phyloP scores from a whole-genome alignment of 106 monocot genomes.

The Acanthochlamys bracteata region DNA sequence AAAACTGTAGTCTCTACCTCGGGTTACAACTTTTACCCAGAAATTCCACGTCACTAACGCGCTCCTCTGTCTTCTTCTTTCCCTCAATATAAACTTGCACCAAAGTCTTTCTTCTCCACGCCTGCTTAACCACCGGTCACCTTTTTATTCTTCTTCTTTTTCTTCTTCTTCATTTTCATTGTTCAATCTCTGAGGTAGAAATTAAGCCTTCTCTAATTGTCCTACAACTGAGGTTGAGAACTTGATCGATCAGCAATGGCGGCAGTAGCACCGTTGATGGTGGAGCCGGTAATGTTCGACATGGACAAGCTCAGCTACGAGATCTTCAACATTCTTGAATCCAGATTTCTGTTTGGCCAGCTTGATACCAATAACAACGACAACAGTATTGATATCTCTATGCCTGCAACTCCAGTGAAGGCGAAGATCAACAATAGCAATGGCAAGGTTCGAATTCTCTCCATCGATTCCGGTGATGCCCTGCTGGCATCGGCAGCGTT shows the following conservation, averaged over 20 bases:
- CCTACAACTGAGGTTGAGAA: neutral
- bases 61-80: neutral
- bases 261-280: slow-evolving; percentile 4
- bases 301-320: slow-evolving; percentile 63
- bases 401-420: slow-evolving; percentile 4
- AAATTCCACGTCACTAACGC: neutral
- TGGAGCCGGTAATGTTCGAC: slow-evolving; percentile 12
- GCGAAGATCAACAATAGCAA: neutral
- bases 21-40: too few relatives aligned
- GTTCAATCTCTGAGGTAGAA: neutral
- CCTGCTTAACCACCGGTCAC: neutral
- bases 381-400: slow-evolving; percentile 1
- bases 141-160: neutral
- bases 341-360: slow-evolving; percentile 45
- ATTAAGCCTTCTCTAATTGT: neutral
- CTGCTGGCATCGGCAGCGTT: slow-evolving; percentile 50
- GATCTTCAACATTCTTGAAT: slow-evolving; percentile 67
- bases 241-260: neutral
- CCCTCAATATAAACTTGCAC: neutral
- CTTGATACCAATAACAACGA: neutral
- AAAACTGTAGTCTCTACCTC: too few relatives aligned
- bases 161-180: neutral
- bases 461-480: slow-evolving; percentile 46
- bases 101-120: neutral
- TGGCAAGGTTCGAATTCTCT: slow-evolving; percentile 68